Conservation (phyloP, 148 eudicot genomes). For the Arctostaphylos glauca region DNA sequence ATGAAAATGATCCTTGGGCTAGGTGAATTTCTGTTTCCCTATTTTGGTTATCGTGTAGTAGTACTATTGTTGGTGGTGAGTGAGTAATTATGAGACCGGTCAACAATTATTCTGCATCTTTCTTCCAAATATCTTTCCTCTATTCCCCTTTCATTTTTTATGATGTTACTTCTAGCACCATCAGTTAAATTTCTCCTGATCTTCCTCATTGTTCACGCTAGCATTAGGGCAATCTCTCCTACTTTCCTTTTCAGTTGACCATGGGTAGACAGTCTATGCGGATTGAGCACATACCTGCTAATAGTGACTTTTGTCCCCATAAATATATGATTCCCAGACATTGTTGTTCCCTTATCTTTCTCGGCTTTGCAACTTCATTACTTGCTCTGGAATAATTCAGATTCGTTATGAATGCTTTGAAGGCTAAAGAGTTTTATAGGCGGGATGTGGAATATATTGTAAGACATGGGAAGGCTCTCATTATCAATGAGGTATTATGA, state of each 20-base stretch:
- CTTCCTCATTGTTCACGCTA: conserved; percentile 3
- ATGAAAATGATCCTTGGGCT: conserved; percentile 99
- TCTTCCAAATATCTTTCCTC: not conserved
- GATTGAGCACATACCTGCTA: conserved; percentile 7
- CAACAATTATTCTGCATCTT: not conserved
- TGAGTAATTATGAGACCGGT: not conserved
- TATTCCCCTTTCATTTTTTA: not conserved
- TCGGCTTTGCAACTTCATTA: not conserved
- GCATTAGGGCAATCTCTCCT: conserved; percentile 7
- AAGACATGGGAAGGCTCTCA: conserved; percentile 84
- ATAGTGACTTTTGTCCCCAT: not conserved
- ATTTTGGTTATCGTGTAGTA: not conserved
- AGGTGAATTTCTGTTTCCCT: conserved; percentile 46
- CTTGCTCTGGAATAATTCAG: conserved; percentile 39
- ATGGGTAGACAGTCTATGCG: not conserved
- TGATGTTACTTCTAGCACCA: not conserved
- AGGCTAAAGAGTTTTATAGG: conserved; percentile 94
- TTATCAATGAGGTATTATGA: conserved; percentile 79
- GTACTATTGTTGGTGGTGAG: not conserved
- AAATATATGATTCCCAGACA: not conserved
- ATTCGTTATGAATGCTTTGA: conserved; percentile 89
- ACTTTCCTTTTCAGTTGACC: conserved; percentile 11
- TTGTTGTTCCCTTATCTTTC: not conserved
- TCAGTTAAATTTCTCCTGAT: conserved; percentile 3
- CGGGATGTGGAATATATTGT: conserved; percentile 93